These are phyloP conservation scores for Detonula confervacea DNA, from an alignment of 352 stramenopile genomes.

Conservation along the genomic window DNA sequence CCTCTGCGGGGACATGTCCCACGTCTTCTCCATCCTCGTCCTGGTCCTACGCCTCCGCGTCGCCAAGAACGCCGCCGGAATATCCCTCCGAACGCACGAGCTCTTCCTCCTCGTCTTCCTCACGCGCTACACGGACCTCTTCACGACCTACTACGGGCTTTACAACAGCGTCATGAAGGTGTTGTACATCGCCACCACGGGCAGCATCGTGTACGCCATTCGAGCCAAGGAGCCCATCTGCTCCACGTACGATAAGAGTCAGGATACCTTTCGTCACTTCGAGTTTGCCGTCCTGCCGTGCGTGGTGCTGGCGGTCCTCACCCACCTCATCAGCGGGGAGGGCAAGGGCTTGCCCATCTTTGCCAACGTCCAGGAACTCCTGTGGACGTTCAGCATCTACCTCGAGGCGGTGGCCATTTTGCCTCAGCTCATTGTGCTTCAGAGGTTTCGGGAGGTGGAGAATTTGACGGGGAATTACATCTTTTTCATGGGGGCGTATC, in stretches of 20 bases:
- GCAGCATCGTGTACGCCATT: conserved; percentile 98
- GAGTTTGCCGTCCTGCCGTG: conserved; percentile 97
- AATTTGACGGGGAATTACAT: conserved; percentile 99
- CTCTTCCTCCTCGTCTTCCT: conserved; percentile 99
- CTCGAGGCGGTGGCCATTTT: conserved; percentile 98
- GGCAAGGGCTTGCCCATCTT: conserved; percentile 79
- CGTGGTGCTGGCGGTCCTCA: conserved; percentile 93
- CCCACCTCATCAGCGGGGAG: conserved; percentile 86
- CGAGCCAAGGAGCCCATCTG: conserved; percentile 94
- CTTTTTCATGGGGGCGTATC: conserved; percentile 97
- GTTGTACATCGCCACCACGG: conserved; percentile 96
- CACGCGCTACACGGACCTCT: conserved; percentile 98
- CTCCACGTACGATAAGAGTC: conserved; percentile 97
- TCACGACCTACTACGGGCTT: conserved; percentile 91
- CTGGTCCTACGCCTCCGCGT: conserved; percentile 95
- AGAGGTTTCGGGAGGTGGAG: conserved; percentile 97
- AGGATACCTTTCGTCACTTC: conserved; percentile 98
- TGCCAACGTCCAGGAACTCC: conserved; percentile 85
- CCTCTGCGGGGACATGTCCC: conserved; percentile 97
- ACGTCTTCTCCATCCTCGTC: conserved; percentile 98
- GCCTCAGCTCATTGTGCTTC: conserved; percentile 98
- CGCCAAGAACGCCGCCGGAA: conserved; percentile 91
- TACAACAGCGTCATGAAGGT: conserved; percentile 99
- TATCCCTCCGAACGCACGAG: conserved; percentile 99
- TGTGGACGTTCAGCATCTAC: conserved; percentile 99